Evolutionary conservation across 2,329 filamentous ascomycete genomes (phyloP).

Genomic region (Camptophora hylomeconis): DNA sequence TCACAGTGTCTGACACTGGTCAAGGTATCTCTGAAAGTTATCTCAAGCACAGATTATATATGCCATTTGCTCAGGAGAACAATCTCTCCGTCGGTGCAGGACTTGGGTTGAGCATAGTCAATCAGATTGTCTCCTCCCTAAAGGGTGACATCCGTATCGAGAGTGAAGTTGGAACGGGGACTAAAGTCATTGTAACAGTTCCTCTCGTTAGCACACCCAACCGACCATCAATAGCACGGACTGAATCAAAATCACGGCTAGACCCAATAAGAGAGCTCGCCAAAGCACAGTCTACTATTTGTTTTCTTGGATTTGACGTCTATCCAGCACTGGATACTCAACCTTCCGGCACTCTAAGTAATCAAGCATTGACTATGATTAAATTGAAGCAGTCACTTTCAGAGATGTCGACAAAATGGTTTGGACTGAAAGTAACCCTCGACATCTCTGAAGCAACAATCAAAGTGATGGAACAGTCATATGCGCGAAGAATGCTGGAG

Average conservation of each 20-base stretch:
- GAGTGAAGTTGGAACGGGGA: constrained; percentile 41
- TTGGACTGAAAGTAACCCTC: too few relatives aligned
- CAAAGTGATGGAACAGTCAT: too few relatives aligned
- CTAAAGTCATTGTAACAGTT: constrained; percentile 39
- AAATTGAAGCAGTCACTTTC: too few relatives aligned
- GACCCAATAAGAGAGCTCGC: neutral
- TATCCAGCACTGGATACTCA: neutral
- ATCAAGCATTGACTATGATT: too few relatives aligned
- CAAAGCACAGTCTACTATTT: neutral
- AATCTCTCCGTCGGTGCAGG: constrained; percentile 35
- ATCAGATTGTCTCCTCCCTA: constrained; percentile 45
- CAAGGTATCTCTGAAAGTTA: constrained; percentile 53
- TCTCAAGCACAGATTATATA: constrained; percentile 46
- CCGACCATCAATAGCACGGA: neutral
- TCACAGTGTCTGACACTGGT: constrained; percentile 50
- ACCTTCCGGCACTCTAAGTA: constrained; percentile 1
- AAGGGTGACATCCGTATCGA: constrained; percentile 46
- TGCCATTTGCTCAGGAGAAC: constrained; percentile 47
- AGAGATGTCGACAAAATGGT: too few relatives aligned
- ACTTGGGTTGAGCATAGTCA: constrained; percentile 53
- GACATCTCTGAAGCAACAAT: too few relatives aligned
- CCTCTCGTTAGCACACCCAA: constrained; percentile 27
- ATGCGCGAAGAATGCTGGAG: too few relatives aligned
- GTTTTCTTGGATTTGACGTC: constrained; percentile 2
- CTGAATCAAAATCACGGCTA: neutral